These are phyloP conservation scores for Agrocybe pediades DNA, from an alignment of 768 basidiomycete species.

Conservation along the genomic window DNA sequence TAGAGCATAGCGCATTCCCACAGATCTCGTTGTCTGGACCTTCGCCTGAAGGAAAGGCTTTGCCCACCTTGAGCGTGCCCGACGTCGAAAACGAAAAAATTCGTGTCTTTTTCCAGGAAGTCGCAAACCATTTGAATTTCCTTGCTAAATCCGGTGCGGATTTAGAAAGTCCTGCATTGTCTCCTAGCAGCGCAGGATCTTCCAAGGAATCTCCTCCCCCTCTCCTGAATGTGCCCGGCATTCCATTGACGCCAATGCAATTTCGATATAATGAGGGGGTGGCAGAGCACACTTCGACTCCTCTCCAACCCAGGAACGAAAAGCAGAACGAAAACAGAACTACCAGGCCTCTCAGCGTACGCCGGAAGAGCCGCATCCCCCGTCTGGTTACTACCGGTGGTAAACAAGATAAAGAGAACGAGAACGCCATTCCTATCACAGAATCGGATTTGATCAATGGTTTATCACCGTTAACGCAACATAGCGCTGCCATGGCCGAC, in stretches of 20 bases:
- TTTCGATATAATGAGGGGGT: background rate
- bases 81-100: conserved; percentile 74
- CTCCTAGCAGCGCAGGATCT: background rate
- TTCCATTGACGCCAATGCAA: background rate
- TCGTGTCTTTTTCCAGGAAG: conserved; percentile 84
- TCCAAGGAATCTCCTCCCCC: conserved; percentile 4
- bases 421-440: conserved; percentile 42
- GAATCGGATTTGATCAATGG: conserved; percentile 22
- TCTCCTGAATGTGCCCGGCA: conserved; percentile 1
- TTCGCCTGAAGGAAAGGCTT: conserved; percentile 22
- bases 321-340: conserved; percentile 14
- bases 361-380: conserved; percentile 30
- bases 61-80: conserved; percentile 60
- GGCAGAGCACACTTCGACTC: background rate
- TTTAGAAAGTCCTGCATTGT: background rate
- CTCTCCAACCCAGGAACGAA: background rate
- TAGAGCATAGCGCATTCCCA: conserved; percentile 18
- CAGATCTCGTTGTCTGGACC: conserved; percentile 21
- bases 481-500: conserved; percentile 12
- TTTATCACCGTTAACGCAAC: conserved; percentile 19
- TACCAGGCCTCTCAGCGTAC: conserved; percentile 47
- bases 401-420: conserved; percentile 66
- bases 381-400: conserved; percentile 21
- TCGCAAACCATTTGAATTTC: conserved; percentile 76
- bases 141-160: conserved; percentile 46